Evolutionary conservation across 148 eudicot species (phyloP), one percentile per base, ranked within the genome.

Genomic region (Nepenthes mirabilis): DNA sequence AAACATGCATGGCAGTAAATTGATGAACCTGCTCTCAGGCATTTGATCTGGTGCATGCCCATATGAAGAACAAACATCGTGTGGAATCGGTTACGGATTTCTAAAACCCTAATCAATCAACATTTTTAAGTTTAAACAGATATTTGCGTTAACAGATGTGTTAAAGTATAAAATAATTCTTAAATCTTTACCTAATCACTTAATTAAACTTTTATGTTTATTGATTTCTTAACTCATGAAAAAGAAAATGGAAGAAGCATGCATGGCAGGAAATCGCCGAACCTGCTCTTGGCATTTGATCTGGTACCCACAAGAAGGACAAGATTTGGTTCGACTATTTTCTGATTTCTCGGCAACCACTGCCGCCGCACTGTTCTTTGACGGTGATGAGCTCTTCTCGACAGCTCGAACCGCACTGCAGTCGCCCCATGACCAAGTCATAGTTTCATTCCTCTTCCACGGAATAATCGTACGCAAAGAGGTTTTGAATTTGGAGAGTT

Each of bases 271-370:
- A 59, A 2, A 45, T 47, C 11, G 45, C 23, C n/a, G 2, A 35
- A 79, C 84, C 84, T 82, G 80, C 64, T 77, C 76, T 66, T 72
- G 70, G 35, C 65, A 68, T 59, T 70, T 79, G 73, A 84, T 76
- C 58, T 63, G 79, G 36, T 81, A 82, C 37, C 90, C 90, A 68
- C 90, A 84, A 11, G 90, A 76, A 58, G 90, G 90, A 59, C 90
- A 84, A 51, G 74, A 60, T 54, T 55, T 68, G 10, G 57, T 56
- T 23, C 36, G 43, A 9, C 5, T 3, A 14, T 33, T 2, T 45
- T 52, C 56, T 7, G 14, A 8, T 2, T 2, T 33, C 32, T 36
- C 10, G 23, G 52, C 43, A 10, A 23, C 37, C 11, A 2, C 60
- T 6, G 12, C 37, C 23, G 51, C 23, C 59, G 43, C 50, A 49